Evolutionary conservation across 306 rosid genomes (phyloP).

Genomic region (Pterocarpus macrocarpus): DNA sequence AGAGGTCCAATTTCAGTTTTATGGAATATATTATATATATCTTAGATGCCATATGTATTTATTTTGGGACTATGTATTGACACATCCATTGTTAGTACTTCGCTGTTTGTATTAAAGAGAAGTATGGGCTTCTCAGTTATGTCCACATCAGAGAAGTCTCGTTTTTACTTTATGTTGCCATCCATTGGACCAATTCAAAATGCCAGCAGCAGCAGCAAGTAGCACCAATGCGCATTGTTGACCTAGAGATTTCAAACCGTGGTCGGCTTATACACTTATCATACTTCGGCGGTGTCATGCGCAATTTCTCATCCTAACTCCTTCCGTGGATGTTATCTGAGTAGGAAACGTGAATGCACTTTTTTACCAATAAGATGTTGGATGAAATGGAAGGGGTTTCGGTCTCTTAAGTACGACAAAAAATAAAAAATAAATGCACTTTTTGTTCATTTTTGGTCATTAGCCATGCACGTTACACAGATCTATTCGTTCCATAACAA

Average conservation of each 20-base stretch:
- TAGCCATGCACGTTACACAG: too few species aligned
- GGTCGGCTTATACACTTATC: constrained; percentile 41
- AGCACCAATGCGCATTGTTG: constrained; percentile 24
- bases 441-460: too few species aligned
- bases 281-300: constrained; percentile 3
- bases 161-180: background rate
- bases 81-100: background rate
- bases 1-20: background rate
- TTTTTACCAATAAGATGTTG: too few species aligned
- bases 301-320: background rate
- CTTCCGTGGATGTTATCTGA: background rate
- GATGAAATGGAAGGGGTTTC: too few species aligned
- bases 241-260: constrained; percentile 34
- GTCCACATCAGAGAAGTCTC: background rate
- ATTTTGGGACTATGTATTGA: background rate
- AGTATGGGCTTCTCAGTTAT: constrained; percentile 37
- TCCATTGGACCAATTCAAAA: constrained; percentile 27
- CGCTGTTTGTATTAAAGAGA: constrained; percentile 18
- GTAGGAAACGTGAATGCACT: too few species aligned
- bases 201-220: constrained; percentile 19
- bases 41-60: background rate
- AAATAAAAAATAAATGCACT: too few species aligned
- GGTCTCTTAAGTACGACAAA: too few species aligned
- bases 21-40: background rate
- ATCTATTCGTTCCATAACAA: too few species aligned